These are phyloP conservation scores for Pythium rhizo-oryzae DNA, from an alignment of 352 stramenopile species.

Conservation along the genomic window DNA sequence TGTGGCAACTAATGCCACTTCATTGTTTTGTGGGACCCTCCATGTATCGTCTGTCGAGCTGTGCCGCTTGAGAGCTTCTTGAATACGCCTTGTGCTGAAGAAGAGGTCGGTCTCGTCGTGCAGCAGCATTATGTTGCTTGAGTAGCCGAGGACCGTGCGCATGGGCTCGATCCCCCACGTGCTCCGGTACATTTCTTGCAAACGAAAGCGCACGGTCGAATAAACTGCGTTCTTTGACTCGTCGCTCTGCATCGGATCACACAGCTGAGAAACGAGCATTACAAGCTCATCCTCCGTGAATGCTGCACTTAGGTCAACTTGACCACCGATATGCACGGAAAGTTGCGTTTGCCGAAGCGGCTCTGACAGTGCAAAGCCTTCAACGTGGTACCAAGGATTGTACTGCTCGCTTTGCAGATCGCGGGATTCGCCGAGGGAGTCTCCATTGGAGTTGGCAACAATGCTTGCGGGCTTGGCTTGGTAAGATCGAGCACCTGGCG, in stretches of 20 bases:
- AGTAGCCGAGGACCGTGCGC: slow-evolving; percentile 44
- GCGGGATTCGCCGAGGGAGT: slow-evolving; percentile 41
- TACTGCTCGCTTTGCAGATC: slow-evolving; percentile 39
- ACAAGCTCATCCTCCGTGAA: slow-evolving; percentile 49
- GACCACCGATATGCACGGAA: slow-evolving; percentile 58
- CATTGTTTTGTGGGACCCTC: slow-evolving; percentile 15
- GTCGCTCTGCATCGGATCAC: slow-evolving; percentile 18
- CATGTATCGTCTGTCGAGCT: not conserved
- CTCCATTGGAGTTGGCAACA: slow-evolving; percentile 36
- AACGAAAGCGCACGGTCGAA: slow-evolving; percentile 38
- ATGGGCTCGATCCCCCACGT: slow-evolving; percentile 54
- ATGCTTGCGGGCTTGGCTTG: slow-evolving; percentile 37
- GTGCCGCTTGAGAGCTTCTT: slow-evolving; percentile 6
- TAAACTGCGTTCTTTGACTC: slow-evolving; percentile 9
- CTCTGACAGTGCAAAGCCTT: slow-evolving; percentile 52
- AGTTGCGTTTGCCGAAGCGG: slow-evolving; percentile 55
- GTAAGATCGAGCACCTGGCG: slow-evolving; percentile 39
- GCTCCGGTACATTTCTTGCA: slow-evolving; percentile 75
- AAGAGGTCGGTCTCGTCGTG: slow-evolving; percentile 59
- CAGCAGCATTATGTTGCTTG: slow-evolving; percentile 76
- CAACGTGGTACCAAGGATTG: slow-evolving; percentile 73
- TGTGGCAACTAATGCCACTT: slow-evolving; percentile 32
- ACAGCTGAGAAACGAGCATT: slow-evolving; percentile 32
- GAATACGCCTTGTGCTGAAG: slow-evolving; percentile 44
- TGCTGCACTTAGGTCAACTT: slow-evolving; percentile 53